Conservation (phyloP, 2,329 filamentous ascomycete genomes). For the Diplodia corticola region DNA sequence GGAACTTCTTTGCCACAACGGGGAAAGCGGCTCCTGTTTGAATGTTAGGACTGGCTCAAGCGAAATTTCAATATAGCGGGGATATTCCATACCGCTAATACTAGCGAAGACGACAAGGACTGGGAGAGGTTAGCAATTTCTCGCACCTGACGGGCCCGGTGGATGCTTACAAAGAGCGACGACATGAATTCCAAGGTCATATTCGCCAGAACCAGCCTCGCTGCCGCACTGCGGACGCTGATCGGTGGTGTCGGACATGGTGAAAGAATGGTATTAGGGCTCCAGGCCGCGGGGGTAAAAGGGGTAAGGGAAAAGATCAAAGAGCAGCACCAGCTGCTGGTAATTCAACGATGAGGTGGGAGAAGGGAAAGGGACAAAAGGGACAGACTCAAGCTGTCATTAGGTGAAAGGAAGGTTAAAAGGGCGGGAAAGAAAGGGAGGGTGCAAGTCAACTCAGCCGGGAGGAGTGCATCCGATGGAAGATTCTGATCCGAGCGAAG, state of each 20-base stretch:
- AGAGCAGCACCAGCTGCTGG: slow-evolving; percentile 18
- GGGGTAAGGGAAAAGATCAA: background rate
- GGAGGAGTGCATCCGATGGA: slow-evolving; percentile 12
- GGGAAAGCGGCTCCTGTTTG: slow-evolving; percentile 36
- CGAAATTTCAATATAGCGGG: background rate
- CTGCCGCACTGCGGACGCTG: slow-evolving; percentile 38
- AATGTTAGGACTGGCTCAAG: background rate
- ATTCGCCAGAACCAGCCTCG: slow-evolving; percentile 30
- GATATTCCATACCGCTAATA: slow-evolving; percentile 30
- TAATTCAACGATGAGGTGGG: background rate
- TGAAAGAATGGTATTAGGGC: slow-evolving; percentile 31
- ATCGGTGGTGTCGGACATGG: slow-evolving; percentile 31
- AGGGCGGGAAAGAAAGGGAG: background rate
- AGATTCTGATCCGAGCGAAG: background rate
- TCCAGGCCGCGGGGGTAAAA: slow-evolving; percentile 14
- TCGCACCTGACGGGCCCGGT: background rate
- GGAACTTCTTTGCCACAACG: slow-evolving; percentile 52
- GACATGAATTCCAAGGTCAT: slow-evolving; percentile 42
- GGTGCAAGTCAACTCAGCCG: slow-evolving; percentile 17
- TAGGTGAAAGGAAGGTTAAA: slow-evolving; percentile 9
- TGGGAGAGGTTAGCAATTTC: slow-evolving; percentile 30
- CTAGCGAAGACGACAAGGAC: slow-evolving; percentile 43
- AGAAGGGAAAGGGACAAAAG: slow-evolving; percentile 10
- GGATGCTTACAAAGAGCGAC: slow-evolving; percentile 40
- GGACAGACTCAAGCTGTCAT: slow-evolving; percentile 15